Percentiles rank a stretch among this genome's conserved stretches.
Conservation (phyloP, 192 early-diverging fungal genomes). For the Linnemannia zychae region DNA sequence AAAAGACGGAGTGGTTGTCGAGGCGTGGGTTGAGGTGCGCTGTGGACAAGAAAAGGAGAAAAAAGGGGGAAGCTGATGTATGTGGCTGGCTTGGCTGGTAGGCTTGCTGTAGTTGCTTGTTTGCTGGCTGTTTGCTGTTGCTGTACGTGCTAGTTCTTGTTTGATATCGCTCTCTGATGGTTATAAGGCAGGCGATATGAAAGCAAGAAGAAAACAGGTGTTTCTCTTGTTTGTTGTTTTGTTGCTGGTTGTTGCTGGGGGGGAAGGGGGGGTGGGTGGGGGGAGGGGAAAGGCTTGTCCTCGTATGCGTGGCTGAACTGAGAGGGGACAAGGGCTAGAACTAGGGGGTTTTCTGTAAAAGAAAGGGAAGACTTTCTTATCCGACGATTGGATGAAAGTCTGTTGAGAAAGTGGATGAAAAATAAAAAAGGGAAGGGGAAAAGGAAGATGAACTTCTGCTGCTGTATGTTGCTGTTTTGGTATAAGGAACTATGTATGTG, state of each 20-base stretch:
- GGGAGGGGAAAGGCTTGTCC: neutral
- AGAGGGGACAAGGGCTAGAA: neutral
- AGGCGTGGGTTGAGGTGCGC: neutral
- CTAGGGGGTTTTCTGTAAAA: constrained; percentile 24
- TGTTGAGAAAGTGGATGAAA: neutral
- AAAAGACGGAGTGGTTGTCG: neutral
- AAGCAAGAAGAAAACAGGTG: constrained; percentile 1
- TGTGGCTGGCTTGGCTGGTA: neutral
- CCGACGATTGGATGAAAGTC: constrained; percentile 40
- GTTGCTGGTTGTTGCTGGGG: neutral
- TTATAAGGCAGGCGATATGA: neutral
- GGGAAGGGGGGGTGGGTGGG: constrained; percentile 6
- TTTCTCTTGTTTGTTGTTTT: constrained; percentile 12
- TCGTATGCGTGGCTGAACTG: constrained; percentile 3
- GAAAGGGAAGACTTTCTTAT: constrained; percentile 35
- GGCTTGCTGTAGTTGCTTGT: neutral
- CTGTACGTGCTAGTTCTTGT: constrained; percentile 5
- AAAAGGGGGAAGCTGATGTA: neutral
- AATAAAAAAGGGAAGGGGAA: neutral
- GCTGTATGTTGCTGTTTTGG: neutral
- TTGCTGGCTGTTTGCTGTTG: neutral
- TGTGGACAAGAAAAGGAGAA: neutral
- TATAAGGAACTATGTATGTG: neutral
- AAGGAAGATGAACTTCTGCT: neutral
- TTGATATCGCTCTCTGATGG: neutral